Conservation (phyloP, 176 grass and related monocot species). For the Alopecurus myosuroides region DNA sequence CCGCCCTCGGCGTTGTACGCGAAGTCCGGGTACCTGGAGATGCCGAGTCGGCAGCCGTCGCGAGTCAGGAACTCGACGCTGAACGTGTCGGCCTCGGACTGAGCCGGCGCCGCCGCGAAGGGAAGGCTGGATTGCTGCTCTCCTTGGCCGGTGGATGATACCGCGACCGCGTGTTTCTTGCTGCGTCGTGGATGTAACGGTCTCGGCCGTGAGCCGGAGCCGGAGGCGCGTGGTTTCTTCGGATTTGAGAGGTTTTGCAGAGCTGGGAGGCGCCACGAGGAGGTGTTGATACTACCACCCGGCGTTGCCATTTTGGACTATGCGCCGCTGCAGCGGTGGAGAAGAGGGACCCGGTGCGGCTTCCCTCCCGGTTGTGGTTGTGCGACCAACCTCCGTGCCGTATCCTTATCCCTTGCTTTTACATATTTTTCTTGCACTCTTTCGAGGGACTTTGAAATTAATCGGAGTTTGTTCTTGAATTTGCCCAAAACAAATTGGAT, state of each 20-base stretch:
- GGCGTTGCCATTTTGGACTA: slow-evolving; percentile 34
- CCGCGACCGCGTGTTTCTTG: background rate
- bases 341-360: background rate
- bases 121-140: slow-evolving; percentile 20
- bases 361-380: background rate
- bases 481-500: background rate
- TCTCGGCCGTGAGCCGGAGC: background rate
- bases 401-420: slow-evolving; percentile 26
- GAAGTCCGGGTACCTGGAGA: slow-evolving; percentile 83
- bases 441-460: background rate
- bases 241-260: background rate
- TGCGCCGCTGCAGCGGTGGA: background rate
- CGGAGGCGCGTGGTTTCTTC: background rate
- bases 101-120: background rate
- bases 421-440: background rate
- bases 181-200: background rate
- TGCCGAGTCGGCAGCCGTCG: slow-evolving; percentile 74
- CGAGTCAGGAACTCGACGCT: slow-evolving; percentile 56
- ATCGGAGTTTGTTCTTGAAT: background rate
- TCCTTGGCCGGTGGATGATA: slow-evolving; percentile 20
- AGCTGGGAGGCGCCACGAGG: slow-evolving; percentile 16
- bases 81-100: background rate
- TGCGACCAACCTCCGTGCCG: background rate
- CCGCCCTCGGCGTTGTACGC: slow-evolving; percentile 76
- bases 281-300: slow-evolving; percentile 14